These are phyloP conservation scores for Globisporangium yorkense DNA, from an alignment of 352 stramenopile genomes.

Conservation along the genomic window DNA sequence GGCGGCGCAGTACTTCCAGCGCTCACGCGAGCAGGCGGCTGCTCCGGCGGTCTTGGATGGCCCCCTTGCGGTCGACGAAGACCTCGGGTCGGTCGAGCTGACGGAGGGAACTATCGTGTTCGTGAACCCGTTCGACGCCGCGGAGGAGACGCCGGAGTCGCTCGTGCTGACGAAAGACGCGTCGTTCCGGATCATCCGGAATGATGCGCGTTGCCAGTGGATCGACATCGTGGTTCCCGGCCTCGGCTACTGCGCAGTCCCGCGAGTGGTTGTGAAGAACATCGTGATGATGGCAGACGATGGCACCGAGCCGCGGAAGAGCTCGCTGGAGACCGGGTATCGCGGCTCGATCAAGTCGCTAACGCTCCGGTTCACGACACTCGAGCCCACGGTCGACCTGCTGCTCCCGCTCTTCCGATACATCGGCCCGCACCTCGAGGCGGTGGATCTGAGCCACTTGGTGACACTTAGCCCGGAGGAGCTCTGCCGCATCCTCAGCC, in stretches of 20 bases:
- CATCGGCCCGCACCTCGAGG: neutral
- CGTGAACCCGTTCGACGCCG: conserved; percentile 1
- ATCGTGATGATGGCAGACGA: neutral
- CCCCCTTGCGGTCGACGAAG: neutral
- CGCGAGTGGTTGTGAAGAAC: neutral
- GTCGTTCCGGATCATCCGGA: neutral
- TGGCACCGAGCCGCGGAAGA: neutral
- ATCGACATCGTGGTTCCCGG: conserved; percentile 2
- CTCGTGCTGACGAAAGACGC: neutral
- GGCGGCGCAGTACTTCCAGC: neutral
- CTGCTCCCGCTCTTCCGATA: neutral
- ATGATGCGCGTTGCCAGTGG: conserved; percentile 1
- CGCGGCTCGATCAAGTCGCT: neutral
- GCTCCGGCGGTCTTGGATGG: neutral
- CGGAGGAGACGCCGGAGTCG: neutral
- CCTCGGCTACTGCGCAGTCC: conserved; percentile 1
- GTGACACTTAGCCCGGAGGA: neutral
- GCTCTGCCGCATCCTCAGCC: neutral
- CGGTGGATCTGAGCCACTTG: neutral
- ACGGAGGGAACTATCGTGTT: neutral
- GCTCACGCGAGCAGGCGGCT: too few relatives aligned
- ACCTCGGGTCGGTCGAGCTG: neutral
- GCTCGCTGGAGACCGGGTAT: neutral
- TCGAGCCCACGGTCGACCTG: neutral
- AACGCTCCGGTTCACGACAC: neutral